Evolutionary conservation across 2,329 filamentous ascomycete species (phyloP).

Genomic region (Exophiala calicioides): DNA sequence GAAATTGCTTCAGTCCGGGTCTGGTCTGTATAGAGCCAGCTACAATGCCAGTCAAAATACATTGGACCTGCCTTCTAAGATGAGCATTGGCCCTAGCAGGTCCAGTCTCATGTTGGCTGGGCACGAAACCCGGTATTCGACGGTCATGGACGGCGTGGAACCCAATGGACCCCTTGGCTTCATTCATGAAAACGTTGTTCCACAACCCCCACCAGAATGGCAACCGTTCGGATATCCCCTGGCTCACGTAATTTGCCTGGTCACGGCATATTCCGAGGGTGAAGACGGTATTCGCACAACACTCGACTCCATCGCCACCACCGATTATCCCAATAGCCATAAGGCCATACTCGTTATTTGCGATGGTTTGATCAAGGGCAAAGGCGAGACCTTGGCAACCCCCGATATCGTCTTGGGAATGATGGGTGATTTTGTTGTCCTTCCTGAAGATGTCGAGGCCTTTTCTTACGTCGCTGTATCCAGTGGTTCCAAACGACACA

Average conservation of each 20-base stretch:
- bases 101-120: slow-evolving; percentile 64
- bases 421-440: slow-evolving; percentile 87
- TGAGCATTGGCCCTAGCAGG: slow-evolving; percentile 44
- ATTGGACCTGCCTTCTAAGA: slow-evolving; percentile 49
- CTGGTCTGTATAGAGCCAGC: slow-evolving; percentile 66
- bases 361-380: slow-evolving; percentile 95
- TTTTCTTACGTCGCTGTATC: slow-evolving; percentile 97
- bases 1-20: slow-evolving; percentile 62
- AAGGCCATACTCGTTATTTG: slow-evolving; percentile 96
- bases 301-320: slow-evolving; percentile 92
- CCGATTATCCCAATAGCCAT: slow-evolving; percentile 98
- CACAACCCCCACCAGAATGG: slow-evolving; percentile 94
- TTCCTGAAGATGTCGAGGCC: slow-evolving; percentile 77
- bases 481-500: slow-evolving; percentile 94
- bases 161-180: slow-evolving; percentile 86
- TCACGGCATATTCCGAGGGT: slow-evolving; percentile 96
- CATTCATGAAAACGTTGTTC: slow-evolving; percentile 92
- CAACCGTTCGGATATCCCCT: slow-evolving; percentile 95
- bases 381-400: slow-evolving; percentile 82
- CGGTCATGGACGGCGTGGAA: slow-evolving; percentile 61
- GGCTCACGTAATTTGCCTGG: slow-evolving; percentile 88
- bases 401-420: slow-evolving; percentile 88
- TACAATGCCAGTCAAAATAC: slow-evolving; percentile 59
- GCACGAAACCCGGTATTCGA: slow-evolving; percentile 55
- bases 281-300: slow-evolving; percentile 90